phyloP scores from a whole-genome alignment of 345 rosid species.

The Erodium maritimum region DNA sequence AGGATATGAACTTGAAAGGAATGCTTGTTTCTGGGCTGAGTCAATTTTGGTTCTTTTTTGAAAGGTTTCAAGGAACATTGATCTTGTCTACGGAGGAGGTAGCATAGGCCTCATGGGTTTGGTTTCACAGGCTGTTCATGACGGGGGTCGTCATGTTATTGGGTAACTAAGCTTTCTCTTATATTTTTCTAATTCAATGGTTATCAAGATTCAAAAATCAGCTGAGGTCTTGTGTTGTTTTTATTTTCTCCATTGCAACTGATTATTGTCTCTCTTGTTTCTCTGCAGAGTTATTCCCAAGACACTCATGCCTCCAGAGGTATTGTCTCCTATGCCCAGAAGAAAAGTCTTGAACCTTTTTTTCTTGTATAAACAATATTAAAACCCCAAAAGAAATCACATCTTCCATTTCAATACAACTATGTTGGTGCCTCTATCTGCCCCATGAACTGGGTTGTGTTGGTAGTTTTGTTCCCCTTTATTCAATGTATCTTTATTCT shows the following conservation, averaged over 20 bases:
- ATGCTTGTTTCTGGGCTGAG: slow-evolving; percentile 10
- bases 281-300: slow-evolving; percentile 94
- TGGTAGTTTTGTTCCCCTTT: background rate
- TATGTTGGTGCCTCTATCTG: too few relatives aligned
- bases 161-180: slow-evolving; percentile 40
- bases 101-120: slow-evolving; percentile 99
- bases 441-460: background rate
- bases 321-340: slow-evolving; percentile 45
- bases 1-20: background rate
- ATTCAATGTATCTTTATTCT: background rate
- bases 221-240: slow-evolving; percentile 12
- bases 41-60: slow-evolving; percentile 8
- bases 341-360: slow-evolving; percentile 30
- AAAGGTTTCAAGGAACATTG: slow-evolving; percentile 95
- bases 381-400: background rate
- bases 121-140: slow-evolving; percentile 98
- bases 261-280: slow-evolving; percentile 6
- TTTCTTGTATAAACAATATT: slow-evolving; percentile 4
- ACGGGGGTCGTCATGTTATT: slow-evolving; percentile 99
- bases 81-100: slow-evolving; percentile 98
- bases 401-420: too few relatives aligned
- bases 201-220: too few relatives aligned
- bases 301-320: slow-evolving; percentile 99
- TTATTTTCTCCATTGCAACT: slow-evolving; percentile 21
- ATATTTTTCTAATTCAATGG: background rate